Base-by-base conservation (phyloP, 345 rosid species). In the Viola odorata region DNA sequence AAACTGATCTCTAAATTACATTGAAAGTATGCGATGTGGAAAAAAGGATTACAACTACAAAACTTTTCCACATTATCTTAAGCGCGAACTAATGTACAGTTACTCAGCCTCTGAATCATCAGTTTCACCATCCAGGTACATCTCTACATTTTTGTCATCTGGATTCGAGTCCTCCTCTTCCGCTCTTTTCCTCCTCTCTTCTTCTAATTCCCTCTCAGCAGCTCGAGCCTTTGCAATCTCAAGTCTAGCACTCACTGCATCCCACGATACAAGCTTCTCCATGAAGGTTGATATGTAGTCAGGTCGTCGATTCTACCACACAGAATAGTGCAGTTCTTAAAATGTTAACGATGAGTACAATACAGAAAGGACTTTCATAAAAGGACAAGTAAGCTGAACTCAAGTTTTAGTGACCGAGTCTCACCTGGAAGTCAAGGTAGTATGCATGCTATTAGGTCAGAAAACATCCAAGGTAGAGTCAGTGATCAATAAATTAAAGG, bases 201-300 rank as follows among this genome's bases (percentile, higher is more conserved):
- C 84, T 79, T 86, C 89, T 61, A 55, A 48, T 60, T 85, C 91
- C 68, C 89, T 87, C 72, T 79, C 82, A 3, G 77, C 59, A 32
- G 74, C 87, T 63, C 62, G 63, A 57, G 84, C 85, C 62, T 80
- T 78, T n/a, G 99, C 96, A 66, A 61, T 60, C 69, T 84, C 86
- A 11, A 88, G 85, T 65, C 99, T 83, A 12, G 67, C 49, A 67
- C 85, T 78, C 12, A 85, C 92, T n/a, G 80, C 82, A 68, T 90
- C 91, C 99, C 97, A 90, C 51, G 97, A 94, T 5, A 90, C 96
- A 37, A 94, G 88, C 73, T 82, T 90, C 44, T 81, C 97, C 82
- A 88, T 71, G 72, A 81, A 90, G 47, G 66, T 74, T 8, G 83
- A 75, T 72, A 85, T 75, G 75, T 83, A 90, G 55, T 87, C 86